Base-by-base conservation (phyloP, 208 protist species). In the Polymyxa betae region DNA sequence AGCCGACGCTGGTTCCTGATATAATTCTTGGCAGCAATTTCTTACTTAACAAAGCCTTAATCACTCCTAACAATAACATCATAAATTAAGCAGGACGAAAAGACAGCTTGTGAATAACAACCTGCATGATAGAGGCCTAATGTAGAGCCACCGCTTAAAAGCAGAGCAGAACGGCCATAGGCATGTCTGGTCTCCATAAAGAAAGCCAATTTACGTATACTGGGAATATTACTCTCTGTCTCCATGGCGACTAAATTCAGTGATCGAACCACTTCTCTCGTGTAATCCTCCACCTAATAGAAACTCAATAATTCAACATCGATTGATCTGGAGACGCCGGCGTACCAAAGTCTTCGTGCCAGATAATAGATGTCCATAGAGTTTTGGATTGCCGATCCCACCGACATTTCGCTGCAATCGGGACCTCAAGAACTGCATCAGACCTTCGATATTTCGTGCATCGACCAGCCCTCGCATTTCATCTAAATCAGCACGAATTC, bases 51-150 rank as follows among this genome's bases (percentile, higher is more conserved):
- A 88, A 29, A 49, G 77, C 77, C 20, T 16, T 40, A 24, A 88
- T 68, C 16, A 88, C 77, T 49, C 77, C 77, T 77, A 29, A 16
- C 35, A 24, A 68, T 40, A 16, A 29, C 20, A n/a, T 68, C n/a
- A n/a, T n/a, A n/a, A n/a, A n/a, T n/a, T n/a, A n/a, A n/a, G n/a
- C n/a, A n/a, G n/a, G n/a, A n/a, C n/a, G n/a, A n/a, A n/a, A n/a
- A n/a, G n/a, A n/a, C n/a, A n/a, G n/a, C n/a, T n/a, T n/a, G 16
- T 66, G 29, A 66, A 29, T 66, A 29, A 16, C 29, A 32, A 66
- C 77, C 77, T 77, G 46, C 77, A n/a, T 88, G 77, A 88, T 88
- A 88, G 20, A 68, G 46, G 20, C 77, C 77, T 24, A 88, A 68
- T n/a, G 77, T 88, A 40, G 77, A 40, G 16, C 77, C 77, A 77